These are phyloP conservation scores for Inonotus obliquus DNA, from an alignment of 1,284 basidiomycete genomes.

Conservation along the genomic window DNA sequence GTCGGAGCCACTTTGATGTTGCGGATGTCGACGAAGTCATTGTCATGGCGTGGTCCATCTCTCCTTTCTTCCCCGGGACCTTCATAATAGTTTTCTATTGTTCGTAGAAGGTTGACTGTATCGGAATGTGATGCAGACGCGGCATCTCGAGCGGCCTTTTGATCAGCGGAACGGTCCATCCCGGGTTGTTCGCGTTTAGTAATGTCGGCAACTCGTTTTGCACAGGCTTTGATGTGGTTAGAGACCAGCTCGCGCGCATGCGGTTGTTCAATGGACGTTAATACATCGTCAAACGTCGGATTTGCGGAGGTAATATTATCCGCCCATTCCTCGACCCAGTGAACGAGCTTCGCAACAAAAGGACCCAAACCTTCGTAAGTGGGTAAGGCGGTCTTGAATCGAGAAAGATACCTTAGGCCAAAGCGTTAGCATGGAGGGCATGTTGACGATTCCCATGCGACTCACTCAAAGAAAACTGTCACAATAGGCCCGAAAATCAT, in stretches of 20 bases:
- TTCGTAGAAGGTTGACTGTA: constrained; percentile 27
- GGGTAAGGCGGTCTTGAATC: constrained; percentile 51
- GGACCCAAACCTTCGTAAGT: constrained; percentile 41
- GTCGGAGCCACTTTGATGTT: constrained; percentile 62
- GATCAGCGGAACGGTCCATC: not conserved
- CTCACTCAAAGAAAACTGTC: constrained; percentile 50
- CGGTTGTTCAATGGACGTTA: constrained; percentile 24
- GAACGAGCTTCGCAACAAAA: constrained; percentile 38
- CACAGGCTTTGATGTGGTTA: constrained; percentile 33
- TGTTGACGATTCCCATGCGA: not conserved
- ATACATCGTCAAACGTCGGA: constrained; percentile 35
- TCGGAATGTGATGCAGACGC: not conserved
- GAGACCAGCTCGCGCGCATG: constrained; percentile 33
- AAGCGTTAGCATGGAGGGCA: not conserved
- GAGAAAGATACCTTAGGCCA: constrained; percentile 45
- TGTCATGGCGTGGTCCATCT: constrained; percentile 59
- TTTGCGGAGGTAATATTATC: constrained; percentile 32
- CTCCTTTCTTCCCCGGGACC: constrained; percentile 48
- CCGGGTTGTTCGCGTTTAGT: constrained; percentile 35
- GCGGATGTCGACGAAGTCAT: constrained; percentile 52
- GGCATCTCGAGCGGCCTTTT: not conserved
- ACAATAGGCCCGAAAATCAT: constrained; percentile 46
- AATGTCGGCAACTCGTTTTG: constrained; percentile 42
- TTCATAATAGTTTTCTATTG: constrained; percentile 41
- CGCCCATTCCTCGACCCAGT: constrained; percentile 47